These are phyloP conservation scores for Biscutella auriculata DNA, from an alignment of 441 rosid genomes.

Conservation along the genomic window DNA sequence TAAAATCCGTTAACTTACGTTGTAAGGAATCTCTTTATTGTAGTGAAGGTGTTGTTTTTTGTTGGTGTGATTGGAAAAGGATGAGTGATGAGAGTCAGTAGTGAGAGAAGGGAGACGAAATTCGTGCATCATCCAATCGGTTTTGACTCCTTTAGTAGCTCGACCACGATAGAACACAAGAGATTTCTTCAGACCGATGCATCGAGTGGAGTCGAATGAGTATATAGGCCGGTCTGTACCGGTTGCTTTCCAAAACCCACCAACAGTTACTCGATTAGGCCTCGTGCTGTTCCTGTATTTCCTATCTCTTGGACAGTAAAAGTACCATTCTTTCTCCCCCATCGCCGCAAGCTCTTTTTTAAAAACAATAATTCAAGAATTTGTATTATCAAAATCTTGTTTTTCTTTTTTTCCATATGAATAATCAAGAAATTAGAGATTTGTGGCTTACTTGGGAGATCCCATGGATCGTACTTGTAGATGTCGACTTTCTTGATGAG, in stretches of 20 bases:
- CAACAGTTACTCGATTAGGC: constrained; percentile 85
- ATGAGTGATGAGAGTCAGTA: constrained; percentile 30
- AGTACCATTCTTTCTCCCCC: constrained; percentile 95
- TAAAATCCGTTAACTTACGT: constrained; percentile 27
- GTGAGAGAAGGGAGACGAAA: constrained; percentile 71
- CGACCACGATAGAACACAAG: constrained; percentile 85
- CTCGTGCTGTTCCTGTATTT: constrained; percentile 81
- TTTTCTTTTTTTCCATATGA: too few species aligned
- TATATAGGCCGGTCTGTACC: constrained; percentile 92
- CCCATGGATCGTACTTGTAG: constrained; percentile 89
- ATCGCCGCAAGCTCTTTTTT: constrained; percentile 78
- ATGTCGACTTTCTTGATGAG: constrained; percentile 89
- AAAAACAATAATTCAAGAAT: too few species aligned
- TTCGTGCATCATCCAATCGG: constrained; percentile 99
- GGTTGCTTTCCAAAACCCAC: constrained; percentile 94
- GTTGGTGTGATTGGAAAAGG: constrained; percentile 30
- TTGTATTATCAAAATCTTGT: too few species aligned
- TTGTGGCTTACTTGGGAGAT: constrained; percentile 70
- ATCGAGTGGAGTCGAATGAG: constrained; percentile 52
- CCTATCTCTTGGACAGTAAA: constrained; percentile 82
- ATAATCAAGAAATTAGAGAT: background rate
- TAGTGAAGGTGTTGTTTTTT: constrained; percentile 38
- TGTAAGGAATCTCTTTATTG: constrained; percentile 38
- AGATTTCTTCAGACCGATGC: constrained; percentile 87
- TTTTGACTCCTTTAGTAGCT: constrained; percentile 89